phyloP scores from a whole-genome alignment of 1,284 basidiomycete genomes.

The Melampsora americana region DNA sequence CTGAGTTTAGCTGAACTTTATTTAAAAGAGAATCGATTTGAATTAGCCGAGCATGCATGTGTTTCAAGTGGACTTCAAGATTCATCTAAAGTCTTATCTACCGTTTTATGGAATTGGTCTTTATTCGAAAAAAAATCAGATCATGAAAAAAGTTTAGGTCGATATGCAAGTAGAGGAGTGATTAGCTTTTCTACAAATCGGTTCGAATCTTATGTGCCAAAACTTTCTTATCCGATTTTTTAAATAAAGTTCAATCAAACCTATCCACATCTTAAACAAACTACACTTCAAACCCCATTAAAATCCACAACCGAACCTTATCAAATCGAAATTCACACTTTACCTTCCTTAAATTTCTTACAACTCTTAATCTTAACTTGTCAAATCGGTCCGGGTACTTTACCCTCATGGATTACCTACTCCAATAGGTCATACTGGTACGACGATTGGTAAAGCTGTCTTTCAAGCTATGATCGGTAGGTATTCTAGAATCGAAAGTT shows the following conservation, averaged over 20 bases:
- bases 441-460: constrained; percentile 25
- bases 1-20: constrained; percentile 16
- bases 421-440: constrained; percentile 16
- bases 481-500: constrained; percentile 21
- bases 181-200: constrained; percentile 27
- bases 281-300: constrained; percentile 1
- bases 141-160: constrained; percentile 14
- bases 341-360: constrained; percentile 34
- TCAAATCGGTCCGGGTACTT: constrained; percentile 34
- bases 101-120: constrained; percentile 36
- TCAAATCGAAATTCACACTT: constrained; percentile 9
- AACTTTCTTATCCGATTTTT: constrained; percentile 25
- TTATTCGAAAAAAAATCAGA: constrained; percentile 13
- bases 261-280: constrained; percentile 11
- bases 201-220: constrained; percentile 25
- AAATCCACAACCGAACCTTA: constrained; percentile 24
- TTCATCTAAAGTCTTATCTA: constrained; percentile 12
- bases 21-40: constrained; percentile 21
- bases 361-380: constrained; percentile 33
- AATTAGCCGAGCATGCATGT: constrained; percentile 21
- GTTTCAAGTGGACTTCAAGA: constrained; percentile 19
- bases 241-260: constrained; percentile 19
- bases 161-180: constrained; percentile 26
- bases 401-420: constrained; percentile 19
- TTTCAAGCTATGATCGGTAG: constrained; percentile 39